These are phyloP conservation scores for Globisporangium lucens DNA, from an alignment of 352 stramenopile species.

Conservation along the genomic window DNA sequence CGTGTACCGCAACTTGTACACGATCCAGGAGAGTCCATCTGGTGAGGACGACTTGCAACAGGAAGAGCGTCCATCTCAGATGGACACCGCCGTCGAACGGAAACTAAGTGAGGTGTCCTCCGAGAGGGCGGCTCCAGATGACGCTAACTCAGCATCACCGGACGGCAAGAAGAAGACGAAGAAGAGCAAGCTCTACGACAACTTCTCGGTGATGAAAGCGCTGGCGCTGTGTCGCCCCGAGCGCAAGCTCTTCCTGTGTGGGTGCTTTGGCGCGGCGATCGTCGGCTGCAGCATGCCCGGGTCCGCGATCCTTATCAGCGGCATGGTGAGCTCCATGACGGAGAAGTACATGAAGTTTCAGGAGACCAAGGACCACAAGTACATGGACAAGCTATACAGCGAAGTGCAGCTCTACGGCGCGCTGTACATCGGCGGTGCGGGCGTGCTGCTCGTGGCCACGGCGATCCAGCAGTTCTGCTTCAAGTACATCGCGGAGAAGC, in stretches of 20 bases:
- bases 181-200: background rate
- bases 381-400: conserved; percentile 23
- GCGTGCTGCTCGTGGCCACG: conserved; percentile 28
- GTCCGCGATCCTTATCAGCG: conserved; percentile 29
- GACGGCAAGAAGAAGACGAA: background rate
- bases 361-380: conserved; percentile 17
- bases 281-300: conserved; percentile 32
- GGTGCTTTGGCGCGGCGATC: conserved; percentile 28
- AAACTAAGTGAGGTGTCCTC: background rate
- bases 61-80: conserved; percentile 9
- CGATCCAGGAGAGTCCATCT: conserved; percentile 34
- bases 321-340: conserved; percentile 33
- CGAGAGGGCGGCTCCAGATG: background rate
- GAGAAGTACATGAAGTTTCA: conserved; percentile 29
- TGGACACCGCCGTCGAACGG: background rate
- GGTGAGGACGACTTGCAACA: conserved; percentile 14
- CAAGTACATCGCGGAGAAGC: conserved; percentile 48
- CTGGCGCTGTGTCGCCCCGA: conserved; percentile 34
- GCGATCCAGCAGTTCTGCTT: conserved; percentile 40
- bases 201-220: conserved; percentile 32
- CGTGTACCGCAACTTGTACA: conserved; percentile 79
- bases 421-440: conserved; percentile 29
- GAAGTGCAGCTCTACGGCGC: conserved; percentile 28
- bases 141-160: background rate
- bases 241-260: conserved; percentile 30